These are phyloP conservation scores for Malus hybrid DNA, from an alignment of 331 rosid genomes.

Conservation along the genomic window DNA sequence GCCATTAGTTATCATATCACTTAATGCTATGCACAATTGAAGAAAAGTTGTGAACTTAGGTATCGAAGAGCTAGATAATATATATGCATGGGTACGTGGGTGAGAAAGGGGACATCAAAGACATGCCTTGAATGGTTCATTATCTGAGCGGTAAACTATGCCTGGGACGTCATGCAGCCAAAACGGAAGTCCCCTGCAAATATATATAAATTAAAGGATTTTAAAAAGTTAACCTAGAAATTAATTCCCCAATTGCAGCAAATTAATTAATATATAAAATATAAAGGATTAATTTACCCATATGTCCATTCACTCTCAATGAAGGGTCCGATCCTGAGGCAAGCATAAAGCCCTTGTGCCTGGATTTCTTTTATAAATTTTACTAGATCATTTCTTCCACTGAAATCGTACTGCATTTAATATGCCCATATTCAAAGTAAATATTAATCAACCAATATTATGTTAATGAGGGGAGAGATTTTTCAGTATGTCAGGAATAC, in stretches of 20 bases:
- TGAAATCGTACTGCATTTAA: slow-evolving; percentile 52
- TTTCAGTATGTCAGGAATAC: accelerated
- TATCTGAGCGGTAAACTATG: slow-evolving; percentile 41
- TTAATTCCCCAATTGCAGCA: not conserved
- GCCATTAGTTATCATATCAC: no score
- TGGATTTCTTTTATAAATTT: slow-evolving; percentile 53
- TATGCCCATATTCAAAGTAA: not conserved
- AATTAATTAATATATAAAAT: not conserved
- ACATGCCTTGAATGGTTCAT: slow-evolving; percentile 54
- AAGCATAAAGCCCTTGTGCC: slow-evolving; percentile 49
- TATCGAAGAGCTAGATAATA: no score
- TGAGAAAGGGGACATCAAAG: not conserved
- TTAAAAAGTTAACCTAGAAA: not conserved
- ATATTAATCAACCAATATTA: not conserved
- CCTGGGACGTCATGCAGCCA: slow-evolving; percentile 64
- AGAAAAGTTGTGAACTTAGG: no score
- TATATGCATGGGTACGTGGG: no score
- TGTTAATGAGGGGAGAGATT: no score
- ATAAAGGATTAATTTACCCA: slow-evolving; percentile 9
- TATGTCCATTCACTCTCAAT: slow-evolving; percentile 63
- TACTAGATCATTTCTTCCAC: slow-evolving; percentile 48
- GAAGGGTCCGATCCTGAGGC: slow-evolving; percentile 70
- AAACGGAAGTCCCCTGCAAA: slow-evolving; percentile 55
- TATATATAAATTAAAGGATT: not conserved
- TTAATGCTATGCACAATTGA: no score